These are phyloP conservation scores for Lactarius sp. DNA, from an alignment of 768 basidiomycete genomes.

Conservation along the genomic window DNA sequence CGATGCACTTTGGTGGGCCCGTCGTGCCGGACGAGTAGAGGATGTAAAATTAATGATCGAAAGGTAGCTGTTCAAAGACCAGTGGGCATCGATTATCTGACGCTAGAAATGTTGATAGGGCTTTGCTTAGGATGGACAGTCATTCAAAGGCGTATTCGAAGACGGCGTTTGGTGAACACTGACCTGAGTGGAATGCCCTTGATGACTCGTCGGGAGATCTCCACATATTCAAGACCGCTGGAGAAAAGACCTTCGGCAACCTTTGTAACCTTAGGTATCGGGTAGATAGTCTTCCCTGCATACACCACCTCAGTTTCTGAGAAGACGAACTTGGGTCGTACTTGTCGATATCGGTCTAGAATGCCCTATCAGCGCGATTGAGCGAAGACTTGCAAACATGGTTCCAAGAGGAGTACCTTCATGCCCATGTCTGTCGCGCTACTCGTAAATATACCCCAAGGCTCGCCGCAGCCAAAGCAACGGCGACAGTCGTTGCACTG, in stretches of 20 bases:
- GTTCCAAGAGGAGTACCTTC: constrained; percentile 35
- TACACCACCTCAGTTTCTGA: constrained; percentile 63
- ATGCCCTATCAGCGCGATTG: constrained; percentile 38
- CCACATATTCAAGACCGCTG: constrained; percentile 46
- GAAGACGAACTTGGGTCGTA: constrained; percentile 67
- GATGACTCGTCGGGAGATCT: constrained; percentile 25
- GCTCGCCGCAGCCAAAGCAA: constrained; percentile 61
- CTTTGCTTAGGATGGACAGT: constrained; percentile 33
- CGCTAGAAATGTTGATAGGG: constrained; percentile 50
- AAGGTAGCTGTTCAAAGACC: constrained; percentile 66
- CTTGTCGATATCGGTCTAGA: constrained; percentile 63
- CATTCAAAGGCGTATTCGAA: neutral
- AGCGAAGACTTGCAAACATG: neutral
- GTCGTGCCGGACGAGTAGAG: constrained; percentile 86
- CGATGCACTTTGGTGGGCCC: constrained; percentile 81
- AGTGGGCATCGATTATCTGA: constrained; percentile 46
- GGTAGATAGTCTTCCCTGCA: constrained; percentile 52
- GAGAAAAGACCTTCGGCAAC: constrained; percentile 46
- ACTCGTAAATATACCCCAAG: constrained; percentile 66
- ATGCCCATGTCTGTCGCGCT: constrained; percentile 74
- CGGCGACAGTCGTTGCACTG: constrained; percentile 50
- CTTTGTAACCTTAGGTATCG: constrained; percentile 49
- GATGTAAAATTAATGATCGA: constrained; percentile 76
- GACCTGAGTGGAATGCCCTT: constrained; percentile 30
- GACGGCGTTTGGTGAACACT: constrained; percentile 11